Conservation (phyloP, 2,329 filamentous ascomycete genomes). For the Fusarium sp. region DNA sequence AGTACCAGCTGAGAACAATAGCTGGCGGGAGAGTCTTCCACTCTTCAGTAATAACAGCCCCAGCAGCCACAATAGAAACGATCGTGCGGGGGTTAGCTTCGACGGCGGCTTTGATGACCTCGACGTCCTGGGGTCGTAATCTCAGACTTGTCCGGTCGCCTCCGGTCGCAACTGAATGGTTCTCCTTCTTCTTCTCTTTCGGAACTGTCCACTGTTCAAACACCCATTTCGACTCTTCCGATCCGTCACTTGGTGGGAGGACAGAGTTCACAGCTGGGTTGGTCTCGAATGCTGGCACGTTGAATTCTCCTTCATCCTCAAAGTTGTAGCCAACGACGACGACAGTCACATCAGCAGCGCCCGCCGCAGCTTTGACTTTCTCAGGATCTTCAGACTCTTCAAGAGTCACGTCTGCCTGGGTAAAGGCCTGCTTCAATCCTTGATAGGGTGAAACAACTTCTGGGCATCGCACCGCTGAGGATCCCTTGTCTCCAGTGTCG, state of each 20-base stretch:
- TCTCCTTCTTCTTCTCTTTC: slow-evolving; percentile 3
- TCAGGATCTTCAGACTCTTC: slow-evolving; percentile 7
- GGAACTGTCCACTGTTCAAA: not conserved
- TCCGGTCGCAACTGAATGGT: slow-evolving; percentile 23
- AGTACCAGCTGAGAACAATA: slow-evolving; percentile 36
- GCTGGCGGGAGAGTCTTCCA: slow-evolving; percentile 22
- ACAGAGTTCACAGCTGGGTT: slow-evolving; percentile 4
- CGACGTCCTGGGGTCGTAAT: slow-evolving; percentile 19
- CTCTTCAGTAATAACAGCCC: slow-evolving; percentile 36
- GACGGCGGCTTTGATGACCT: slow-evolving; percentile 23
- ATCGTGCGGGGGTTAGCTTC: slow-evolving; percentile 19
- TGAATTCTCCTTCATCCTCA: slow-evolving; percentile 34
- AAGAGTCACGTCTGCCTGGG: not conserved
- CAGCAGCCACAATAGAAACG: slow-evolving; percentile 27
- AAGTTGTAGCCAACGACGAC: slow-evolving; percentile 36
- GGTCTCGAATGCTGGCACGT: slow-evolving; percentile 18
- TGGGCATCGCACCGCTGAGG: slow-evolving; percentile 26
- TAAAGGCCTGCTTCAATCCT: slow-evolving; percentile 18
- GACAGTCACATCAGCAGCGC: slow-evolving; percentile 18
- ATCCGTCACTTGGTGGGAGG: slow-evolving; percentile 3
- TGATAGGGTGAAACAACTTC: slow-evolving; percentile 17
- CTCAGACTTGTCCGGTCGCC: slow-evolving; percentile 32
- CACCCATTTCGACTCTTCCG: not conserved
- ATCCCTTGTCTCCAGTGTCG: slow-evolving; percentile 35
- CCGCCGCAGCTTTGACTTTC: not conserved